phyloP scores from a whole-genome alignment of 345 rosid genomes.

The Odontarrhena argentea region DNA sequence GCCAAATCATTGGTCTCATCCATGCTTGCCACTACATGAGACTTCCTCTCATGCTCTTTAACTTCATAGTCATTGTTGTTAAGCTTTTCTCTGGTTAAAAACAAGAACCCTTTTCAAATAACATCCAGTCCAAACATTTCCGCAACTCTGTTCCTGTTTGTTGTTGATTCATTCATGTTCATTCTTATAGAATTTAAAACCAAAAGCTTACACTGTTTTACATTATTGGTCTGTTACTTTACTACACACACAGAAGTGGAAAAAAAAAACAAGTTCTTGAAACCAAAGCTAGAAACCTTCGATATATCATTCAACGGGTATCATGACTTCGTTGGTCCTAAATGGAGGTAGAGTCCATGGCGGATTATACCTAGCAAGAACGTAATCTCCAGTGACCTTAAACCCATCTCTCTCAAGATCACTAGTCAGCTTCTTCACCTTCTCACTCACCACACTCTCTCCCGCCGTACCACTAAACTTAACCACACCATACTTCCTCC shows the following conservation, averaged over 20 bases:
- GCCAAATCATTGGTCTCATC: constrained; percentile 46
- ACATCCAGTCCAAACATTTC: neutral
- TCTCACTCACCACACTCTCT: constrained; percentile 66
- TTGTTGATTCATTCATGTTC: constrained; percentile 18
- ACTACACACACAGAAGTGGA: constrained; percentile 20
- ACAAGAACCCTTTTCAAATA: neutral
- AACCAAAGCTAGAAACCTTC: constrained; percentile 12
- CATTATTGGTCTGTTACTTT: constrained; percentile 17
- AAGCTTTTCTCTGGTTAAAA: constrained; percentile 42
- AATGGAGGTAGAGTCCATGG: constrained; percentile 83
- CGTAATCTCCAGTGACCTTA: constrained; percentile 59
- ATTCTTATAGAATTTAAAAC: neutral
- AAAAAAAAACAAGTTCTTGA: constrained; percentile 6
- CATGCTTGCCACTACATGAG: constrained; percentile 46
- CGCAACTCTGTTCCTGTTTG: neutral
- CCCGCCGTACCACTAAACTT: constrained; percentile 66
- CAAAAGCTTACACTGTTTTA: constrained; percentile 5
- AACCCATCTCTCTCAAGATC: constrained; percentile 73
- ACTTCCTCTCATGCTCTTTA: constrained; percentile 45
- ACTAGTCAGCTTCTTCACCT: constrained; percentile 62
- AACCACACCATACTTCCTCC: constrained; percentile 72
- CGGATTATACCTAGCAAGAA: constrained; percentile 86
- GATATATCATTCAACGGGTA: constrained; percentile 62
- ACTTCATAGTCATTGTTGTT: constrained; percentile 35
- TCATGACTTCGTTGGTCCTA: constrained; percentile 79